phyloP scores from a whole-genome alignment of 2,329 filamentous ascomycete species.

The Clarireedia paspali region DNA sequence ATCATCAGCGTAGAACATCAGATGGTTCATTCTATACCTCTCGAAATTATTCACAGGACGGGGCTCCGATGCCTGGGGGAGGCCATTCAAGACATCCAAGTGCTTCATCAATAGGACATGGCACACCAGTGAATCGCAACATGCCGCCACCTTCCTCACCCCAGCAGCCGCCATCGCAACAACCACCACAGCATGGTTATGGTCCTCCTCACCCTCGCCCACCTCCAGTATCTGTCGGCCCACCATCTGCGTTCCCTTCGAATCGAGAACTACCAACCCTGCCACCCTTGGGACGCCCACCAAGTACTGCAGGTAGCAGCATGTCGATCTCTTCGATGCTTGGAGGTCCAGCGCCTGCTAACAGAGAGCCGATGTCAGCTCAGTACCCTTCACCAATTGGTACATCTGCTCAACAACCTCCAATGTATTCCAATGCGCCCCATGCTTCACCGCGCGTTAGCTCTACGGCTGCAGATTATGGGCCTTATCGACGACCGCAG shows the following conservation, averaged over 20 bases:
- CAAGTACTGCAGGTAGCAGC: conserved; percentile 40
- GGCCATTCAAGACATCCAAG: conserved; percentile 28
- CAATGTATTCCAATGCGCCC: conserved; percentile 34
- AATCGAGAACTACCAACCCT: conserved; percentile 48
- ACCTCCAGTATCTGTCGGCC: conserved; percentile 34
- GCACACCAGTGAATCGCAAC: conserved; percentile 24
- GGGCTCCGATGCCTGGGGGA: conserved; percentile 20
- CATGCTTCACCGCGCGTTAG: conserved; percentile 30
- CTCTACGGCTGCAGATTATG: conserved; percentile 49
- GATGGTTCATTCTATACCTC: conserved; percentile 26
- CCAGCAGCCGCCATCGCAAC: conserved; percentile 33
- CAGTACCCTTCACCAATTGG: conserved; percentile 39
- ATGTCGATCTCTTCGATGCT: conserved; percentile 73
- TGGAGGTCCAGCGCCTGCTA: conserved; percentile 43
- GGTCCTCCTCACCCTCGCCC: conserved; percentile 31
- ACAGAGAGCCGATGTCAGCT: conserved; percentile 37
- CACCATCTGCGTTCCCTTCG: conserved; percentile 35
- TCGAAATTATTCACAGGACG: conserved; percentile 26
- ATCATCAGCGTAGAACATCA: conserved; percentile 29
- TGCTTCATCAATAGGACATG: conserved; percentile 28
- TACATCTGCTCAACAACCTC: conserved; percentile 25
- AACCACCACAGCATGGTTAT: conserved; percentile 28
- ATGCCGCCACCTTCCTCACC: conserved; percentile 46
- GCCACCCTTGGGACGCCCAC: conserved; percentile 43
- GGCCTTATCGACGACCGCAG: conserved; percentile 57